Evolutionary conservation across 371 early-diverging fungal genomes (phyloP).

Genomic region (Mortierella polycephala): DNA sequence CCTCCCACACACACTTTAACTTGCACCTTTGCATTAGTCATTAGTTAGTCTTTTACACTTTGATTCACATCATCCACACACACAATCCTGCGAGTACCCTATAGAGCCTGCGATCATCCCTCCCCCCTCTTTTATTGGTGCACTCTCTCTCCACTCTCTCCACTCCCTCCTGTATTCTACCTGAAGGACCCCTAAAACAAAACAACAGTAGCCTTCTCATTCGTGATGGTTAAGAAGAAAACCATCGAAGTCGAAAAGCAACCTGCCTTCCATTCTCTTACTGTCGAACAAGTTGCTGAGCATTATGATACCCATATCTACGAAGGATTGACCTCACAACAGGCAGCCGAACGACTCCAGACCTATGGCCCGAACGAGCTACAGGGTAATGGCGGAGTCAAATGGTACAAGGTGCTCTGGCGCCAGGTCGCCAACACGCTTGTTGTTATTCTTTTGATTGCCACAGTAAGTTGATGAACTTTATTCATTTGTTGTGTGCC

Average conservation of each 20-base stretch:
- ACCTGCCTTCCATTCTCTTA: constrained; percentile 57
- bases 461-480: constrained; percentile 54
- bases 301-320: constrained; percentile 64
- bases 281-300: constrained; percentile 64
- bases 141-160: background rate
- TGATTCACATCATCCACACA: background rate
- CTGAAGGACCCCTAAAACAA: too few species aligned
- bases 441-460: constrained; percentile 84
- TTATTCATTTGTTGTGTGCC: too few species aligned
- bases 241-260: constrained; percentile 52
- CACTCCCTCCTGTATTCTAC: too few species aligned
- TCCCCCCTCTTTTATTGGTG: too few species aligned
- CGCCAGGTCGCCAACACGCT: constrained; percentile 86
- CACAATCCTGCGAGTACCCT: background rate
- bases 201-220: background rate
- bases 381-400: constrained; percentile 67
- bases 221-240: constrained; percentile 33
- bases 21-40: background rate
- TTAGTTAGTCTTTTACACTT: too few species aligned
- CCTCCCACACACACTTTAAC: background rate
- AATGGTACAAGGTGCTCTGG: constrained; percentile 75
- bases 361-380: constrained; percentile 81
- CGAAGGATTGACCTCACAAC: constrained; percentile 69
- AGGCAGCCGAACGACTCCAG: constrained; percentile 61
- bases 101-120: too few species aligned